phyloP scores from a whole-genome alignment of 805 yeast genomes.

The Clavispora fructus region DNA sequence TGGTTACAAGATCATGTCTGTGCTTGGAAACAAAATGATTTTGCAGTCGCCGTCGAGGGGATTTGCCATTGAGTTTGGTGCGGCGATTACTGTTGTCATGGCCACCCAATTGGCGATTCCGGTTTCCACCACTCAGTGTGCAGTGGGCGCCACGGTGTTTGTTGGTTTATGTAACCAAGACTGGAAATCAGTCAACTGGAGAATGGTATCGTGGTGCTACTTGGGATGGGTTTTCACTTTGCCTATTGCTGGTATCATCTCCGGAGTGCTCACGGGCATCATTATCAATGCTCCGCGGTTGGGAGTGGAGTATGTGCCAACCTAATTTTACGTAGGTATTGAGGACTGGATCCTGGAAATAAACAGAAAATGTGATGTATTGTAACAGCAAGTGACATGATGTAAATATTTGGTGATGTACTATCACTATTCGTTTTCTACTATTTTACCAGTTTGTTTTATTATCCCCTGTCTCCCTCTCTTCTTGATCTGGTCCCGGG shows the following conservation, averaged over 20 bases:
- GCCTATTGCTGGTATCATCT: slow-evolving; percentile 68
- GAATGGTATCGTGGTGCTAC: slow-evolving; percentile 69
- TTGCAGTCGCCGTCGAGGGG: slow-evolving; percentile 78
- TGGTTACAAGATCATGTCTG: slow-evolving; percentile 66
- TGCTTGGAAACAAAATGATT: slow-evolving; percentile 69
- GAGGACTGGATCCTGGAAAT: no score
- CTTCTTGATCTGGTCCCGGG: no score
- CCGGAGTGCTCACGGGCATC: slow-evolving; percentile 62
- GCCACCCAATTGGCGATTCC: slow-evolving; percentile 72
- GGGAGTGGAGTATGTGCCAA: slow-evolving; percentile 24
- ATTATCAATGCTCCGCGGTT: slow-evolving; percentile 57
- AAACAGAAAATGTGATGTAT: no score
- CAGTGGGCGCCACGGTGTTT: slow-evolving; percentile 72
- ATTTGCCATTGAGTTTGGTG: slow-evolving; percentile 70
- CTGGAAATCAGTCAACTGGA: slow-evolving; percentile 64
- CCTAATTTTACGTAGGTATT: background rate
- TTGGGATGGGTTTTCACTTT: slow-evolving; percentile 68
- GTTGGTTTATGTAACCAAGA: slow-evolving; percentile 71
- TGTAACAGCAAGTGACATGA: no score
- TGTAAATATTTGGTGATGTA: no score
- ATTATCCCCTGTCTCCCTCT: no score
- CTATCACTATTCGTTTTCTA: no score
- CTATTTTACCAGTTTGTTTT: no score
- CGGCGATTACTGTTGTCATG: slow-evolving; percentile 69
- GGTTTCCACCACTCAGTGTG: slow-evolving; percentile 73